A percentile compares a stretch with the other conserved stretches of the same genome.
Conservation (phyloP, 208 protist genomes). For the Porcisia deanei region DNA sequence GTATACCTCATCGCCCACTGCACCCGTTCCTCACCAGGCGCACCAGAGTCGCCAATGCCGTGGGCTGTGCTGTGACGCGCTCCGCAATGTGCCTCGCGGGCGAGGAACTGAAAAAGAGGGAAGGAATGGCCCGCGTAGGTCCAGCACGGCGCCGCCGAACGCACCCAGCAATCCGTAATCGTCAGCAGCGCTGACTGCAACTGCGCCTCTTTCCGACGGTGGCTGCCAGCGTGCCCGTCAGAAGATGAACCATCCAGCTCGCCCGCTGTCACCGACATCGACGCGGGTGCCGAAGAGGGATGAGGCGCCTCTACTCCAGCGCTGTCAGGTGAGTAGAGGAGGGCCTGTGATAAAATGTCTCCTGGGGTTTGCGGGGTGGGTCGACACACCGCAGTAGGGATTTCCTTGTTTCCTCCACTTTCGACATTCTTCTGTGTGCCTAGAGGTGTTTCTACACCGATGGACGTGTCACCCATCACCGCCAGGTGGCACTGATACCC, state of each 20-base stretch:
- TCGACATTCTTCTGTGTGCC: neutral
- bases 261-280: neutral
- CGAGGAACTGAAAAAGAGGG: conserved; percentile 13
- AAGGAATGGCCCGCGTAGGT: conserved; percentile 16
- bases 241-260: neutral
- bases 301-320: neutral
- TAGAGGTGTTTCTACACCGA: no score
- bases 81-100: neutral
- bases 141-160: conserved; percentile 13
- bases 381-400: neutral
- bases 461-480: neutral
- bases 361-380: conserved; percentile 37
- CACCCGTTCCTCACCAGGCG: conserved; percentile 4
- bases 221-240: neutral
- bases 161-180: conserved; percentile 31
- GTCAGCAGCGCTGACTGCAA: conserved; percentile 15
- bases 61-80: neutral
- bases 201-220: conserved; percentile 11
- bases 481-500: conserved; percentile 15
- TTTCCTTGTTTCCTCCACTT: neutral
- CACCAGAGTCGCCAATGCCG: neutral
- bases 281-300: neutral
- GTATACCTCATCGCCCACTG: conserved; percentile 30
- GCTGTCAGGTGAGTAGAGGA: conserved; percentile 41
- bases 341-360: conserved; percentile 40